Evolutionary conservation across 805 yeast species (phyloP), one percentile per base, ranked within the genome.

Genomic region (Starmerella bombi): DNA sequence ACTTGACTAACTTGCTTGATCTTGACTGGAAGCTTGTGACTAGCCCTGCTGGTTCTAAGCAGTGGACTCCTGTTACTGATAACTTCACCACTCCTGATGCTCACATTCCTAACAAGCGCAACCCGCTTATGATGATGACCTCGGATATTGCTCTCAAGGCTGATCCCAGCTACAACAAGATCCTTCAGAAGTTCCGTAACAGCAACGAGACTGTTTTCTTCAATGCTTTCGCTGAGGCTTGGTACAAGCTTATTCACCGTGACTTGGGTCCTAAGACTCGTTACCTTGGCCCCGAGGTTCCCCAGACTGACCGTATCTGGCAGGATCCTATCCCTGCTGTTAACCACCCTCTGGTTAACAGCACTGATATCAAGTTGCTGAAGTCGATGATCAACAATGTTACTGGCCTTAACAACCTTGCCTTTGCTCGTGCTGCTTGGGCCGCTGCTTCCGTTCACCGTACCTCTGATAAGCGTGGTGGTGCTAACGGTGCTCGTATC

Each of bases 231-330:
- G 27, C 50, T n/a, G 44, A 44, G 25, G 50, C 50, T 3, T 46
- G 50, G 50, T 46, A 31, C 39, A 46, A 46, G 40, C 44, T 46
- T 16, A 46, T 34, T n/a, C 50, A 46, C 36, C 48, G 50, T 28
- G 50, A 46, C 32, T 33, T 46, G 48, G 50, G 50, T 19, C 50
- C 50, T 14, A 35, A 31, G 40, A 21, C 40, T n/a, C 45, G 50
- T 25, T 35, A 44, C 32, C 8, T 44, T 17, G 50, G 50, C 30
- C 50, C 50, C 14, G 50, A 46, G 34, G 45, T 44, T 7, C 48
- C 48, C 7, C 17, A 21, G 25, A 30, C 37, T 27, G 43, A 39
- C 23, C 40, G 36, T 18, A 40, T 44, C 25, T 46, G 48, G 48
- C 50, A 46, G 38, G 50, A 46, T 32, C 50, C 50, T 17, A 27